Conservation (phyloP, 345 rosid species). For the Rhizophora mangle region DNA sequence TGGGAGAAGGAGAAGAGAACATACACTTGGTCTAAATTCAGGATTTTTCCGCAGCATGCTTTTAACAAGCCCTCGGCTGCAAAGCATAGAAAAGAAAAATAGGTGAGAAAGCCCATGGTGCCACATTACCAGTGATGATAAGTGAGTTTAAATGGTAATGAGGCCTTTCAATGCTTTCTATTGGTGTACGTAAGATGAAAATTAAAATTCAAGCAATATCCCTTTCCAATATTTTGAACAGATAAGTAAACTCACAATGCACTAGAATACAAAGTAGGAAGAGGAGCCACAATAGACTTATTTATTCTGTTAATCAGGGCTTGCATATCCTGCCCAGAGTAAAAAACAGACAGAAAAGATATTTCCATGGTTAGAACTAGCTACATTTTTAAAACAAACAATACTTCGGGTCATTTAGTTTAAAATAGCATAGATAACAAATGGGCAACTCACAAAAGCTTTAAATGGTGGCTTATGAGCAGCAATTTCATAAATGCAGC, state of each 20-base stretch:
- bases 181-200: background rate
- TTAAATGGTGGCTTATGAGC: constrained; percentile 91
- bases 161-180: background rate
- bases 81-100: constrained; percentile 14
- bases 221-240: background rate
- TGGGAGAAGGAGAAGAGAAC: constrained; percentile 27
- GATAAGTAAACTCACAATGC: constrained; percentile 63
- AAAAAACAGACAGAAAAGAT: background rate
- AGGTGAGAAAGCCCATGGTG: background rate
- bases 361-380: background rate
- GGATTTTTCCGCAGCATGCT: constrained; percentile 99
- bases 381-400: background rate
- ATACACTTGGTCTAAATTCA: constrained; percentile 92
- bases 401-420: background rate
- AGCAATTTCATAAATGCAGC: constrained; percentile 97
- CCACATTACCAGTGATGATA: background rate
- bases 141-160: background rate
- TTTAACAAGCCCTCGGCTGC: constrained; percentile 90
- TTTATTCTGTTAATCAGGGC: constrained; percentile 95
- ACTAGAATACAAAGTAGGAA: constrained; percentile 78
- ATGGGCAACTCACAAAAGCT: constrained; percentile 68
- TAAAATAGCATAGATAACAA: background rate
- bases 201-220: background rate
- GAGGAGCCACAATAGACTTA: constrained; percentile 92
- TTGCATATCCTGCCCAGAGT: constrained; percentile 78